Evolutionary conservation across 768 basidiomycete genomes (phyloP).

Genomic region (Collybiopsis luxurians): DNA sequence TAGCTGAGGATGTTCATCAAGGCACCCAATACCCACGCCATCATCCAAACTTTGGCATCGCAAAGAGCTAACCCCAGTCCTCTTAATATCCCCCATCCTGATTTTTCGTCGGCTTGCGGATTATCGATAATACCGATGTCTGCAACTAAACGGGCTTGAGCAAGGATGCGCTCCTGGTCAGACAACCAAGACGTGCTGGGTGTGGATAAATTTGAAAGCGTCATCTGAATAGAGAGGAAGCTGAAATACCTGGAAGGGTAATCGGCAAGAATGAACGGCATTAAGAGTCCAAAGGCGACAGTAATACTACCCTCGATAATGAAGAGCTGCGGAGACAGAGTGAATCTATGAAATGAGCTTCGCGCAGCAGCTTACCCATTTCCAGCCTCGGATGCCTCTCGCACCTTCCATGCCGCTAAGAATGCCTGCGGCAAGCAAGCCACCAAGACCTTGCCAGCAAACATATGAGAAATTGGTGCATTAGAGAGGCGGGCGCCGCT

Average conservation of each 20-base stretch:
- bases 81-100: constrained; percentile 15
- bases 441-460: constrained; percentile 12
- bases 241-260: constrained; percentile 24
- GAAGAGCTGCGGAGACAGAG: constrained; percentile 19
- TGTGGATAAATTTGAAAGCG: background rate
- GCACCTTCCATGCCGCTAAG: constrained; percentile 38
- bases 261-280: constrained; percentile 33
- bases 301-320: constrained; percentile 29
- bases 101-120: constrained; percentile 12
- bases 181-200: constrained; percentile 25
- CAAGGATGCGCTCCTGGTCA: constrained; percentile 25
- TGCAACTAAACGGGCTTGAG: constrained; percentile 26
- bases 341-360: background rate
- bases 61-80: constrained; percentile 34
- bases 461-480: too few relatives aligned
- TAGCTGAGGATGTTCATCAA: constrained; percentile 16
- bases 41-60: constrained; percentile 41
- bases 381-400: constrained; percentile 37
- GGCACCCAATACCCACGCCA: constrained; percentile 26
- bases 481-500: background rate
- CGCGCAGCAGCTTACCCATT: constrained; percentile 19
- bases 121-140: constrained; percentile 21
- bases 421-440: constrained; percentile 42
- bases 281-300: constrained; percentile 28
- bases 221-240: background rate